Evolutionary conservation across 2,329 filamentous ascomycete genomes (phyloP).

Genomic region (Colletotrichum navitas): DNA sequence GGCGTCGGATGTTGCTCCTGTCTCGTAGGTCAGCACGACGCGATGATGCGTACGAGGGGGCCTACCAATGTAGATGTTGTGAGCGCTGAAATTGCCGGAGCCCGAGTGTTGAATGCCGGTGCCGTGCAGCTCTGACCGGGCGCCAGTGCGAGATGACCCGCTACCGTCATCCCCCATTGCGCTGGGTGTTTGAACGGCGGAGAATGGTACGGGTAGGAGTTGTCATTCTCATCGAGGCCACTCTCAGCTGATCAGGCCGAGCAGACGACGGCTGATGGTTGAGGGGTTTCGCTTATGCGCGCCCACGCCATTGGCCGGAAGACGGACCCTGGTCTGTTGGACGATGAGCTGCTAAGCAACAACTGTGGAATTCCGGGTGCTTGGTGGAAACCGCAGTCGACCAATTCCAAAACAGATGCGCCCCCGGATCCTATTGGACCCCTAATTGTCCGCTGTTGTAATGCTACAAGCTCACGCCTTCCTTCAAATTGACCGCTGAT

Average conservation of each 20-base stretch:
- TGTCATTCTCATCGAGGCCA: background rate
- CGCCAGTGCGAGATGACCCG: too few species aligned
- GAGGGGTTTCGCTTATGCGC: background rate
- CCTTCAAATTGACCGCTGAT: background rate
- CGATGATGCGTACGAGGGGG: background rate
- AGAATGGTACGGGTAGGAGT: background rate
- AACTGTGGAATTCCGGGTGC: background rate
- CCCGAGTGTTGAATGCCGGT: background rate
- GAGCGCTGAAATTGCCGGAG: background rate
- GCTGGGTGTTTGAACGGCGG: background rate
- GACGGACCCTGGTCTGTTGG: background rate
- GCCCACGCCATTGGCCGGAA: background rate
- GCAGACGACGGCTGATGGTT: background rate
- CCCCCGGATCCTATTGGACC: background rate
- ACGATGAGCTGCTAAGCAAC: too few species aligned
- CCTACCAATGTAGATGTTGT: background rate
- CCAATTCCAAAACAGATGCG: background rate
- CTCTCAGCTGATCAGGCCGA: background rate
- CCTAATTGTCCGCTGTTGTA: background rate
- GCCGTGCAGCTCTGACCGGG: background rate
- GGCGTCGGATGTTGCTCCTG: too few species aligned
- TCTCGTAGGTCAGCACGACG: too few species aligned
- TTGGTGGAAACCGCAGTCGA: background rate
- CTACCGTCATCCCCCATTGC: too few species aligned
- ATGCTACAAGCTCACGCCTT: background rate